Base-by-base conservation (phyloP, 306 rosid species). In the Dalbergia oliveri region DNA sequence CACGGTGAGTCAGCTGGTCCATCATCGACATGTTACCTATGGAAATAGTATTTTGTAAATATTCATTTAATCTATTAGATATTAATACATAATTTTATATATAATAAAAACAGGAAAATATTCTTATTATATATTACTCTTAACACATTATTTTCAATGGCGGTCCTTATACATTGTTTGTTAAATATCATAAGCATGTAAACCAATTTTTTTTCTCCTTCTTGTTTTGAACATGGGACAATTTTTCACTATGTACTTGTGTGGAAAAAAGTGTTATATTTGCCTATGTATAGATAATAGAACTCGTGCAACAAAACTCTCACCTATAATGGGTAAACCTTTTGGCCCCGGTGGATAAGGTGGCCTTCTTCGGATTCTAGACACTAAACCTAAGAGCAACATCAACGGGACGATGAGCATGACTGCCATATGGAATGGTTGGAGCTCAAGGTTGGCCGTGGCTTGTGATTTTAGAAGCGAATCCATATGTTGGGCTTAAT, bases 311-410 rank as follows among this genome's bases (percentile, higher is more conserved):
- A 26, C 31, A 26, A 26, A 54, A 18, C 10, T n/a, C 10, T 54
- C n/a, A 6, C 98, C 97, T 31, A 94, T 75, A 11, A 94, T 64
- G 10, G 98, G 98, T 0, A 92, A 45, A 1, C 97, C 97, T 37
- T 64, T 88, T 0, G 98, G 98, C 2, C 98, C 98, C 0, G 98
- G 98, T 1, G 98, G 98, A 69, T 80, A 90, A 0, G 89, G 88
- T 7, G 84, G 49, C 1, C 77, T 85, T 64, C 79, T 33, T 9
- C 87, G 81, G 15, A 44, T 74, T 26, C 80, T 8, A 45, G 81
- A 35, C 1, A 79, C 7, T 9, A 85, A 47, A 9, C 74, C 85
- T 43, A 87, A 8, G 1, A 88, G 12, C 14, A 93, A 34, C 6
- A 79, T n/a, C 0, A 90, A 5, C 11, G 93, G 83, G 65, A 81